phyloP scores from a whole-genome alignment of 2,329 filamentous ascomycete species.

The Apiospora saccharicola region DNA sequence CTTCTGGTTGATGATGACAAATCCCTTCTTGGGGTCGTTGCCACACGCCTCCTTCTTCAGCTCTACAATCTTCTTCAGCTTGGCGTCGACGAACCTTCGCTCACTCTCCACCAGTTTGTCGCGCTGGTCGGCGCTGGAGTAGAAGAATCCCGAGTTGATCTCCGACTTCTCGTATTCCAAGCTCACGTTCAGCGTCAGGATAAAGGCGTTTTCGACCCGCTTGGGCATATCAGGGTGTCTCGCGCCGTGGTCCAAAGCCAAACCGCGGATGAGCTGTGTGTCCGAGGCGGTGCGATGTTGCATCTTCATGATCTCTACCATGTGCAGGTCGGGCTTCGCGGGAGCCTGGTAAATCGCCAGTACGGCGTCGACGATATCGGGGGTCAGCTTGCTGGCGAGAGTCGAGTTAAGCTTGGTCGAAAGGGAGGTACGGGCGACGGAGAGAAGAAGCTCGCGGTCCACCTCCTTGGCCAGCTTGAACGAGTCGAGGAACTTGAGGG shows the following conservation, averaged over 20 bases:
- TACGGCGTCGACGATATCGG: constrained; percentile 95
- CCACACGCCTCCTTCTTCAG: constrained; percentile 98
- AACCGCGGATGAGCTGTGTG: constrained; percentile 91
- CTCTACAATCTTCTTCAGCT: constrained; percentile 96
- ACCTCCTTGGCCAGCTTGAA: constrained; percentile 92
- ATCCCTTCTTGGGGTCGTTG: constrained; percentile 90
- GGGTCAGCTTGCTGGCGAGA: constrained; percentile 89
- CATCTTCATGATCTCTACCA: constrained; percentile 99
- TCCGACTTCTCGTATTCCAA: constrained; percentile 99
- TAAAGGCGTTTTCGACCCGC: constrained; percentile 92
- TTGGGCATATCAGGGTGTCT: constrained; percentile 99
- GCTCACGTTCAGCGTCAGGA: constrained; percentile 94
- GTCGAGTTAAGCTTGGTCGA: constrained; percentile 93
- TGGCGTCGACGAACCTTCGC: constrained; percentile 92
- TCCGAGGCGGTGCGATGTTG: constrained; percentile 96
- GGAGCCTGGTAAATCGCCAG: constrained; percentile 91
- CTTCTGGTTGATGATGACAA: constrained; percentile 99
- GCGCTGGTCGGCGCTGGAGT: constrained; percentile 94
- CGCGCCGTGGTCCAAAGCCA: constrained; percentile 93
- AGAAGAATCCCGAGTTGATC: constrained; percentile 99
- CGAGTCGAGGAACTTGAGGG: constrained; percentile 91
- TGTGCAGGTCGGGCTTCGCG: constrained; percentile 94
- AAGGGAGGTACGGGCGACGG: constrained; percentile 91
- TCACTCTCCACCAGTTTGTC: constrained; percentile 99
- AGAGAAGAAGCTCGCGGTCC: constrained; percentile 92